Conservation (phyloP, 208 protist genomes). For the Trichomonas vaginalis region DNA sequence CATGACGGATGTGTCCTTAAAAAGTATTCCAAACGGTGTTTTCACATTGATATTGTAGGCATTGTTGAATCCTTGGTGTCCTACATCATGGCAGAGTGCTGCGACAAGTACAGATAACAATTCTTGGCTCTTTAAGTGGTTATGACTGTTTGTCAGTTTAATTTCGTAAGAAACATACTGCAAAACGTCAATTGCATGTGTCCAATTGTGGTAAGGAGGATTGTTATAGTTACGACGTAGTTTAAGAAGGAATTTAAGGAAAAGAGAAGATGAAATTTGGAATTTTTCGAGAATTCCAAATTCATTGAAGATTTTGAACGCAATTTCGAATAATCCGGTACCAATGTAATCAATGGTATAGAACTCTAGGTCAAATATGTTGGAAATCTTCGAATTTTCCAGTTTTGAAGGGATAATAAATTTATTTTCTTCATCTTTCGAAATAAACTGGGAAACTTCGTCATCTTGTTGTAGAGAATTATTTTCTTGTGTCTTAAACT, state of each 20-base stretch:
- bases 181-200: slow-evolving; percentile 48
- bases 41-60: slow-evolving; percentile 70
- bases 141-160: slow-evolving; percentile 37
- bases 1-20: slow-evolving; percentile 54
- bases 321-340: background rate
- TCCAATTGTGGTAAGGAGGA: slow-evolving; percentile 53
- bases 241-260: slow-evolving; percentile 16
- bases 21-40: slow-evolving; percentile 58
- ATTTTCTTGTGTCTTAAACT: no score
- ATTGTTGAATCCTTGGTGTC: slow-evolving; percentile 84
- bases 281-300: slow-evolving; percentile 18
- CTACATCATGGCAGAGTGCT: slow-evolving; percentile 74
- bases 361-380: background rate
- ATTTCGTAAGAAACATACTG: slow-evolving; percentile 43
- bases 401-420: background rate
- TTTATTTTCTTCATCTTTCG: background rate
- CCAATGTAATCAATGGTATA: background rate
- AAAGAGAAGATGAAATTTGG: background rate
- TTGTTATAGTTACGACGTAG: slow-evolving; percentile 12
- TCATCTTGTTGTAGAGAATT: background rate
- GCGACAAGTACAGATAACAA: slow-evolving; percentile 62
- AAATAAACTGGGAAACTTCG: background rate
- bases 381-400: background rate
- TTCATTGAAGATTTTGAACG: slow-evolving; percentile 15
- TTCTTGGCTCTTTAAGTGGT: slow-evolving; percentile 47